Evolutionary conservation across 768 basidiomycete species (phyloP).

Genomic region (Phaeotremella fagi): DNA sequence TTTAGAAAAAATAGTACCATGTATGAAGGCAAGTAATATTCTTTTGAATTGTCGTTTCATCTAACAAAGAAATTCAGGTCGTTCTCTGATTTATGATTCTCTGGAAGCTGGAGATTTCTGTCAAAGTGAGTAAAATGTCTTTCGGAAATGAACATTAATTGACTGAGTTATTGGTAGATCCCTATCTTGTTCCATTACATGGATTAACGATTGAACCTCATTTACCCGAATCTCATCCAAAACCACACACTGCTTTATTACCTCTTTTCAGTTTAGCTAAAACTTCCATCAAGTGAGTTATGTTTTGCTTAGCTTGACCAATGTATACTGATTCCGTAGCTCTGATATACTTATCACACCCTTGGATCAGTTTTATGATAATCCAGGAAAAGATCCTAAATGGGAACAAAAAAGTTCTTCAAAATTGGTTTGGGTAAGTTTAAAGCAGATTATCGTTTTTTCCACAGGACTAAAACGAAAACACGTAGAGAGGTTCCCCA

Average conservation of each 20-base stretch:
- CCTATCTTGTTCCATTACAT: conserved; percentile 43
- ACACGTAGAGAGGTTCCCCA: conserved; percentile 33
- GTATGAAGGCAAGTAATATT: conserved; percentile 22
- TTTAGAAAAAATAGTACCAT: conserved; percentile 26
- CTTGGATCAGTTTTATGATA: conserved; percentile 42
- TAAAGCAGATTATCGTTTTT: no score
- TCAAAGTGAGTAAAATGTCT: conserved; percentile 43
- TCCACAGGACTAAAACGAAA: no score
- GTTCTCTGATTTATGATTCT: conserved; percentile 42
- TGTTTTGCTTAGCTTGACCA: neutral
- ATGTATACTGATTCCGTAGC: conserved; percentile 13
- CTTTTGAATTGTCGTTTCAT: neutral
- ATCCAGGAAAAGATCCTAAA: conserved; percentile 34
- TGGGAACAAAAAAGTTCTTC: conserved; percentile 40
- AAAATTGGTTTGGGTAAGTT: conserved; percentile 43
- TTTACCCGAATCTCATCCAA: conserved; percentile 39
- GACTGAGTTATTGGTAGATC: no score
- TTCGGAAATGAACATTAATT: no score
- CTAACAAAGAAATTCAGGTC: conserved; percentile 5
- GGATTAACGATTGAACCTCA: conserved; percentile 46
- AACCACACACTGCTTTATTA: conserved; percentile 43
- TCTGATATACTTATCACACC: conserved; percentile 48
- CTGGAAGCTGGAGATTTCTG: conserved; percentile 44
- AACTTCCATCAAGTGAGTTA: conserved; percentile 45
- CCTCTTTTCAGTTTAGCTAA: conserved; percentile 48